phyloP scores from a whole-genome alignment of 1,284 basidiomycete species.

The Malassezia cuniculi region DNA sequence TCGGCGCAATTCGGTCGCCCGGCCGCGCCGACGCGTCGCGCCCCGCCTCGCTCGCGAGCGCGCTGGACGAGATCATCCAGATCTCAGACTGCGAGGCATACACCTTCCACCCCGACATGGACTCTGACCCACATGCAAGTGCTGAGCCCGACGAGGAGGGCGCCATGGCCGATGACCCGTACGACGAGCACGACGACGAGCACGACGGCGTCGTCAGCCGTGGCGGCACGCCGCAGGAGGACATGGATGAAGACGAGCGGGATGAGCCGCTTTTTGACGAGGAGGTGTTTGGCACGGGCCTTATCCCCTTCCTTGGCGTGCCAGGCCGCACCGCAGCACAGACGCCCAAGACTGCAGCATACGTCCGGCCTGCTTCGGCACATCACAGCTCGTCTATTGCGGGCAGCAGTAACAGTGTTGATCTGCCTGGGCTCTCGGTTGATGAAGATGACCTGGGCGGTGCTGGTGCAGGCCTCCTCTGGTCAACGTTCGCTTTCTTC shows the following conservation, averaged over 20 bases:
- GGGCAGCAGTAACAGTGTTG: conserved; percentile 3
- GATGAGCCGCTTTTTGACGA: conserved; percentile 43
- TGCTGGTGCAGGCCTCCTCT: conserved; percentile 64
- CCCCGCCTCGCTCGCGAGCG: conserved; percentile 57
- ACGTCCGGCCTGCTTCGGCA: not conserved
- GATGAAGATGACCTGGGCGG: conserved; percentile 50
- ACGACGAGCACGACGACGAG: conserved; percentile 48
- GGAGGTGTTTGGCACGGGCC: conserved; percentile 30
- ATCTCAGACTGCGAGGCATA: conserved; percentile 88
- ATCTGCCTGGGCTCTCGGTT: conserved; percentile 16
- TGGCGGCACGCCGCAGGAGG: conserved; percentile 20
- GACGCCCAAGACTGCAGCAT: conserved; percentile 4
- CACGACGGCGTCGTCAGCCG: conserved; percentile 17
- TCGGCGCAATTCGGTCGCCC: not conserved
- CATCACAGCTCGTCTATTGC: not conserved
- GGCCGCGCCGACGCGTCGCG: conserved; percentile 6
- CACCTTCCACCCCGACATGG: conserved; percentile 82
- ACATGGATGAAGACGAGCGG: conserved; percentile 5
- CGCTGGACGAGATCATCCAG: conserved; percentile 79
- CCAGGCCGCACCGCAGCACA: conserved; percentile 11
- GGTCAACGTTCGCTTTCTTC: conserved; percentile 97
- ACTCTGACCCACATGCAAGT: conserved; percentile 78
- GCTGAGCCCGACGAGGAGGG: conserved; percentile 51
- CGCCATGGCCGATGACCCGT: conserved; percentile 23
- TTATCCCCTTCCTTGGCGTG: conserved; percentile 11